phyloP scores from a whole-genome alignment of 305 asterid genomes.

The Caryopteris hybrid region DNA sequence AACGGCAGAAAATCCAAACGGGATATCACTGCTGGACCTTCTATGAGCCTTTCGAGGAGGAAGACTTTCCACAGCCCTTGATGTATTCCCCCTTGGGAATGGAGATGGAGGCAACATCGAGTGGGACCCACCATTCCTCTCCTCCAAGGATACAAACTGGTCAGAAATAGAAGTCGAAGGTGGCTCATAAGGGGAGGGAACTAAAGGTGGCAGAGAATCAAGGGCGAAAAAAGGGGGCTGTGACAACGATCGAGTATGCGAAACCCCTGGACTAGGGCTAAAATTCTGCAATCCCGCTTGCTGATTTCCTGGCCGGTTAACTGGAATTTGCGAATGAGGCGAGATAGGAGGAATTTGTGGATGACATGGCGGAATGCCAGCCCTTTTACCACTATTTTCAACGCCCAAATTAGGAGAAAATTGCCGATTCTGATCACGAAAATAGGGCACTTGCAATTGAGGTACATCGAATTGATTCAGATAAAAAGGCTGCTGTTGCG shows the following conservation, averaged over 20 bases:
- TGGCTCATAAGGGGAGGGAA: constrained; percentile 73
- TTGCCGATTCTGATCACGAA: constrained; percentile 59
- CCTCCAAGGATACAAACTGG: constrained; percentile 67
- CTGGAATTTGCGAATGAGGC: constrained; percentile 76
- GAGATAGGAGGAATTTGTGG: constrained; percentile 79
- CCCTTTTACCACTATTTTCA: constrained; percentile 50
- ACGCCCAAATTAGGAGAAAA: constrained; percentile 46
- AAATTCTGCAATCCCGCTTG: constrained; percentile 55
- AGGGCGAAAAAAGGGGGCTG: constrained; percentile 69
- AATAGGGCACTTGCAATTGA: constrained; percentile 46
- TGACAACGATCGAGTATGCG: constrained; percentile 70
- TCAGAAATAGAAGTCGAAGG: constrained; percentile 39
- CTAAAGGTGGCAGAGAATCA: constrained; percentile 80
- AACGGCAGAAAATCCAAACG: constrained; percentile 59
- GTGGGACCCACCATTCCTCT: constrained; percentile 48
- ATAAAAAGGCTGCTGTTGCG: constrained; percentile 33
- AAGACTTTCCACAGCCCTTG: constrained; percentile 48
- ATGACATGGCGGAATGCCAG: constrained; percentile 81
- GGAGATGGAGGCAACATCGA: constrained; percentile 66
- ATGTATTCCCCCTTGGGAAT: constrained; percentile 44
- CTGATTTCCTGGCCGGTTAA: constrained; percentile 40
- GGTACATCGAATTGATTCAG: constrained; percentile 62
- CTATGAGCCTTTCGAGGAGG: constrained; percentile 85
- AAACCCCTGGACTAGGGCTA: constrained; percentile 44
- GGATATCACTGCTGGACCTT: constrained; percentile 87